Evolutionary conservation across 805 yeast genomes (phyloP), one percentile per base, ranked within the genome.

Genomic region (Barnettozyma californica): DNA sequence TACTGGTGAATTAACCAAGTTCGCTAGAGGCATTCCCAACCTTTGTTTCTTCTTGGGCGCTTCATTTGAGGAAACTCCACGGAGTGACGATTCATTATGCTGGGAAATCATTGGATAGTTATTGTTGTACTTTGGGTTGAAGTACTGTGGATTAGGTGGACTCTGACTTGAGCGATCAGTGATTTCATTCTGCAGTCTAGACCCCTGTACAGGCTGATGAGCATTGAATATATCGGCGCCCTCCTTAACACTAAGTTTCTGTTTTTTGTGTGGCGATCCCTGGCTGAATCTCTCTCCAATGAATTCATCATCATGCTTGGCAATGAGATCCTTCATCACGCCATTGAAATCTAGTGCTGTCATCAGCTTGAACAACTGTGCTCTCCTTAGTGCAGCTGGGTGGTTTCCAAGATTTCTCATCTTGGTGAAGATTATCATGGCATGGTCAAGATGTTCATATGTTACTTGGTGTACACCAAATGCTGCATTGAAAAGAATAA

Each of bases 401-500:
- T 84, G 84, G 60, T 86, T 86, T 1, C 94, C 94, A 44, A 85
- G 66, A 48, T 79, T 80, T 58, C 85, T 77, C 94, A 86, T 86
- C 57, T 76, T 80, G 3, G 88, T 83, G 56, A 86, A 84, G 5
- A 85, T 77, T 9, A 66, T 69, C 37, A 86, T 67, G 0, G 92
- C 87, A 62, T 84, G 89, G 61, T 85, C 91, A 46, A 86, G 65
- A 60, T 84, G 88, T 41, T 76, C 81, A 42, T 74, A 69, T 0
- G 92, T 84, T 26, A 86, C 87, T 23, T 84, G 87, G 60, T 85
- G 88, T 7, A 85, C 84, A 8, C 95, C 95, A 67, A 86, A 86
- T 0, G 94, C 83, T 1, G 89, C 83, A 61, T 83, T 86, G 63
- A 84, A 85, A 38, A 86, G 68, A 14, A 85, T 78, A 42, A 85